A percentile compares a stretch with the other conserved stretches of the same genome.
phyloP scores from a whole-genome alignment of 176 grass and related monocot genomes.

The Carex littledalei region DNA sequence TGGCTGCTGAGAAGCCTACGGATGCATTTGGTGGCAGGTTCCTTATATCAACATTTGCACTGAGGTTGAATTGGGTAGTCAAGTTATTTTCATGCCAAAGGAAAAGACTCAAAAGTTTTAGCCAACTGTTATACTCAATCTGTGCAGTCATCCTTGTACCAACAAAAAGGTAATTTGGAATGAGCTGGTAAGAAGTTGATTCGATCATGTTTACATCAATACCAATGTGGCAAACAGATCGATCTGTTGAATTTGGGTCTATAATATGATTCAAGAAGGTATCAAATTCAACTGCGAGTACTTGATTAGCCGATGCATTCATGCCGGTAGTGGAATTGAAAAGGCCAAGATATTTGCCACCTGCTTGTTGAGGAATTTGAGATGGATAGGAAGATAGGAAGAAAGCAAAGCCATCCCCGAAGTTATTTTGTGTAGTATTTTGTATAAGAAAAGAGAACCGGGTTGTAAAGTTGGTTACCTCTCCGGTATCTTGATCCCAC shows the following conservation, averaged over 20 bases:
- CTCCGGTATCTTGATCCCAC: conserved; percentile 28
- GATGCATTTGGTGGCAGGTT: no score
- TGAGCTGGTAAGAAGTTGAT: no score
- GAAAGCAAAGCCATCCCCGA: conserved; percentile 24
- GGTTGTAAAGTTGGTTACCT: conserved; percentile 32
- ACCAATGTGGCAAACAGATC: neutral
- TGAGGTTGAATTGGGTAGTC: no score
- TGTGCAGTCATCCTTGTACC: no score
- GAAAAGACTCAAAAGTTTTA: no score
- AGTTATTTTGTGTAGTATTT: no score
- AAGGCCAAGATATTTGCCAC: neutral
- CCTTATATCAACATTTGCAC: no score
- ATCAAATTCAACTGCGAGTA: conserved; percentile 26
- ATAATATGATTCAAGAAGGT: neutral
- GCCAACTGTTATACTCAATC: no score
- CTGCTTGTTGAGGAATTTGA: neutral
- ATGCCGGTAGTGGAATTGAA: neutral
- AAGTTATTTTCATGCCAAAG: no score
- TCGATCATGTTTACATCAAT: neutral
- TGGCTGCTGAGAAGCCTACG: no score
- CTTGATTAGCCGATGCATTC: neutral
- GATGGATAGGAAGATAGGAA: neutral
- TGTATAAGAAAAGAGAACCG: conserved; percentile 33
- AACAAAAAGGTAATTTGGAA: no score
- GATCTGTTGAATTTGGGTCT: neutral